phyloP scores from a whole-genome alignment of 345 rosid genomes.

The Punica granatum region DNA sequence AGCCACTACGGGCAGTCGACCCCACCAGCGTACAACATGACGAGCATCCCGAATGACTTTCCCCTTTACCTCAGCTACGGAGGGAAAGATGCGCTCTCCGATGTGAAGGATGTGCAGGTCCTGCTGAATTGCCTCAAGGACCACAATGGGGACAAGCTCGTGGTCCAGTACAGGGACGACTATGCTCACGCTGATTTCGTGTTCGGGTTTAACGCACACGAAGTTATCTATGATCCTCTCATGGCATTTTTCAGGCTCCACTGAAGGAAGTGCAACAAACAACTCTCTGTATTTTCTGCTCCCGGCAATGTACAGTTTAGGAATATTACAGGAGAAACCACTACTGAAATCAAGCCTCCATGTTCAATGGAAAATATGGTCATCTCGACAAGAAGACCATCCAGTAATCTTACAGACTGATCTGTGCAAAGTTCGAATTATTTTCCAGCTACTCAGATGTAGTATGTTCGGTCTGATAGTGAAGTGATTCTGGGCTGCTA shows the following conservation, averaged over 20 bases:
- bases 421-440: no score
- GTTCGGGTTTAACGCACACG: slow-evolving; percentile 28
- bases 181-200: slow-evolving; percentile 51
- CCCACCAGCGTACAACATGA: slow-evolving; percentile 42
- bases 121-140: slow-evolving; percentile 28
- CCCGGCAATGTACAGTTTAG: no score
- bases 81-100: slow-evolving; percentile 35
- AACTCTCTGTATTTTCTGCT: not conserved
- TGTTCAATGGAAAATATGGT: no score
- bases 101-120: slow-evolving; percentile 29
- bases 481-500: no score
- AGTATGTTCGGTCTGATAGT: no score
- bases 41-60: slow-evolving; percentile 34
- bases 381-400: no score
- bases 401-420: no score
- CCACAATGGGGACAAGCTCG: slow-evolving; percentile 33
- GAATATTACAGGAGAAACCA: no score
- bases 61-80: slow-evolving; percentile 45
- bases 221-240: slow-evolving; percentile 30
- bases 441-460: no score
- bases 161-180: slow-evolving; percentile 18
- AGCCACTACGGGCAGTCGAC: slow-evolving; percentile 38
- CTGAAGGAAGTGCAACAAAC: slow-evolving; percentile 4
- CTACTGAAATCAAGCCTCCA: no score
- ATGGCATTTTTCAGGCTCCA: slow-evolving; percentile 33